Evolutionary conservation across 441 rosid genomes (phyloP).

Genomic region (Erodium texanum): DNA sequence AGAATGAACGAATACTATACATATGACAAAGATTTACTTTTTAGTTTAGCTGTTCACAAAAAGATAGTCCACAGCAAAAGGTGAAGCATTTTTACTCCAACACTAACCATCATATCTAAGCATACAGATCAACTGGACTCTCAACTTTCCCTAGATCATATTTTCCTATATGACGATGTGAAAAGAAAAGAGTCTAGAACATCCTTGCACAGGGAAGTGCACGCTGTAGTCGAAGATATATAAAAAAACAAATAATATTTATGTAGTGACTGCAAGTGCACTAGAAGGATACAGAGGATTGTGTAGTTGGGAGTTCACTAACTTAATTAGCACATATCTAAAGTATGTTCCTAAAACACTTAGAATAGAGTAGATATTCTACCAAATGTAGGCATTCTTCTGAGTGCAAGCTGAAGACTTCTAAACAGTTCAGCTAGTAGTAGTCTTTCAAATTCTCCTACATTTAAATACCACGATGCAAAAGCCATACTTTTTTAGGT

Average conservation of each 20-base stretch:
- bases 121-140: not conserved
- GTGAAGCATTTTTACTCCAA: not conserved
- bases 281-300: not conserved
- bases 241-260: not conserved
- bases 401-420: not conserved
- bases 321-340: too few species aligned
- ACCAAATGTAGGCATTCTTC: not conserved
- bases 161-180: not conserved
- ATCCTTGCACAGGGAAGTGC: not conserved
- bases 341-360: not conserved
- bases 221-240: not conserved
- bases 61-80: not conserved
- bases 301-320: not conserved
- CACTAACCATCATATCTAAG: not conserved
- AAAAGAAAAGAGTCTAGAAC: not conserved
- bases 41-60: not conserved
- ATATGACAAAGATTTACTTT: not conserved
- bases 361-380: not conserved
- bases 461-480: not conserved
- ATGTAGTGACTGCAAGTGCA: not conserved
- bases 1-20: not conserved
- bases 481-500: not conserved
- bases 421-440: not conserved
- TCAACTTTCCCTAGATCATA: not conserved
- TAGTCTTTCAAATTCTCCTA: not conserved